phyloP scores from a whole-genome alignment of 306 rosid genomes.

The Cyclanthera cordifolia region DNA sequence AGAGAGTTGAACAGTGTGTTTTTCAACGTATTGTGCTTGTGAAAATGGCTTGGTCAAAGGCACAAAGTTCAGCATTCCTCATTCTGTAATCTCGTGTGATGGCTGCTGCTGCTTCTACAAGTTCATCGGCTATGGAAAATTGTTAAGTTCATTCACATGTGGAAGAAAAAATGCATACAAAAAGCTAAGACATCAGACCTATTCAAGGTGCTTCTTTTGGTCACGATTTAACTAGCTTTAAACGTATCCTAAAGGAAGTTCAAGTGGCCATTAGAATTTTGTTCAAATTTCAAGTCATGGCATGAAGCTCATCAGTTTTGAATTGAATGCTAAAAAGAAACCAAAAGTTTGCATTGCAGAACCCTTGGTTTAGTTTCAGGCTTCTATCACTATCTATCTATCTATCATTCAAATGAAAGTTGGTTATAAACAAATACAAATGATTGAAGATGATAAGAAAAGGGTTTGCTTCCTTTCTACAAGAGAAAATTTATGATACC shows the following conservation, averaged over 20 bases:
- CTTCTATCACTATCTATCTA: no score
- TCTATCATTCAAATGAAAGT: no score
- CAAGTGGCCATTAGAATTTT: no score
- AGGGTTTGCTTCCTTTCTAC: background rate
- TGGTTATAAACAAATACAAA: background rate
- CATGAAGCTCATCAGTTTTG: no score
- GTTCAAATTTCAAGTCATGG: background rate
- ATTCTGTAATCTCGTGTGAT: background rate
- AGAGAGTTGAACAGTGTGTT: background rate
- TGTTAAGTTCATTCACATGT: no score
- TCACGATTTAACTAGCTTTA: no score
- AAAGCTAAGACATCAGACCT: background rate
- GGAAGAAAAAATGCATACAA: no score
- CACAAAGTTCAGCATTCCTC: no score
- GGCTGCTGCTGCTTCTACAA: background rate
- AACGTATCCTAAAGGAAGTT: no score
- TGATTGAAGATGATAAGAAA: background rate
- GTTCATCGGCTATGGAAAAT: no score
- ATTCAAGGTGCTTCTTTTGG: background rate
- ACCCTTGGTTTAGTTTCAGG: no score
- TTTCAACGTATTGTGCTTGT: background rate
- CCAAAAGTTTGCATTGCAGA: no score
- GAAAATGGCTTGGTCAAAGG: background rate
- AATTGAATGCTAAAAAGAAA: background rate
- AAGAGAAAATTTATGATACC: background rate